phyloP scores from a whole-genome alignment of 164 flowering plant species.

The Echeveria elegans region DNA sequence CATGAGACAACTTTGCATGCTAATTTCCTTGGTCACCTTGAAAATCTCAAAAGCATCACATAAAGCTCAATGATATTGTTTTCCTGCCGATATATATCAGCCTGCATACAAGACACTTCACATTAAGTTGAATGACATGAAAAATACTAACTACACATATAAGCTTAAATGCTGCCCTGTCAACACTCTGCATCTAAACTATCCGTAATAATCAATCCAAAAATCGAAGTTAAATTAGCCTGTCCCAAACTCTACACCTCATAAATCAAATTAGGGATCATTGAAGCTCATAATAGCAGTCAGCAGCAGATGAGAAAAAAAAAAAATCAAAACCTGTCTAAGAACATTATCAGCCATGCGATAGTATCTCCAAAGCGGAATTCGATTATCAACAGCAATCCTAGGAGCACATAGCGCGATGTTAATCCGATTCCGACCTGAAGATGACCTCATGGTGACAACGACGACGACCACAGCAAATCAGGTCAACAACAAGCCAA shows the following conservation, averaged over 20 bases:
- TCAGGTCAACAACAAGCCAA: neutral
- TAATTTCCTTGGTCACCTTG: conserved; percentile 46
- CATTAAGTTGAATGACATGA: neutral
- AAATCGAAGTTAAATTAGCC: too few species aligned
- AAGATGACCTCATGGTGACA: conserved; percentile 44
- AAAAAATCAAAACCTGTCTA: conserved; percentile 45
- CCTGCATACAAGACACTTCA: conserved; percentile 33
- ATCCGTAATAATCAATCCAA: too few species aligned
- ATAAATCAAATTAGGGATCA: too few species aligned
- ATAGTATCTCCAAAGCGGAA: conserved; percentile 59
- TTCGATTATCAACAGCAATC: conserved; percentile 70
- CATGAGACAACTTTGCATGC: neutral
- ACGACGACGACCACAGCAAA: too few species aligned
- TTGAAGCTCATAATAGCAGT: too few species aligned
- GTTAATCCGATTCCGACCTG: conserved; percentile 39
- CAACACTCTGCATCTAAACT: too few species aligned
- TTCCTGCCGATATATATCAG: conserved; percentile 78
- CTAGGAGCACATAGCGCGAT: conserved; percentile 51
- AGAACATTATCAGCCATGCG: conserved; percentile 89
- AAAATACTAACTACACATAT: too few species aligned
- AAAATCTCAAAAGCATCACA: conserved; percentile 80
- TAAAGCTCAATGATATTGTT: conserved; percentile 73
- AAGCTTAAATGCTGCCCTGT: too few species aligned
- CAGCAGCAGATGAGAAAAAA: neutral
- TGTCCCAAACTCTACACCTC: too few species aligned